phyloP scores from a whole-genome alignment of 2,329 filamentous ascomycete genomes.

The Beauveria caledonica region DNA sequence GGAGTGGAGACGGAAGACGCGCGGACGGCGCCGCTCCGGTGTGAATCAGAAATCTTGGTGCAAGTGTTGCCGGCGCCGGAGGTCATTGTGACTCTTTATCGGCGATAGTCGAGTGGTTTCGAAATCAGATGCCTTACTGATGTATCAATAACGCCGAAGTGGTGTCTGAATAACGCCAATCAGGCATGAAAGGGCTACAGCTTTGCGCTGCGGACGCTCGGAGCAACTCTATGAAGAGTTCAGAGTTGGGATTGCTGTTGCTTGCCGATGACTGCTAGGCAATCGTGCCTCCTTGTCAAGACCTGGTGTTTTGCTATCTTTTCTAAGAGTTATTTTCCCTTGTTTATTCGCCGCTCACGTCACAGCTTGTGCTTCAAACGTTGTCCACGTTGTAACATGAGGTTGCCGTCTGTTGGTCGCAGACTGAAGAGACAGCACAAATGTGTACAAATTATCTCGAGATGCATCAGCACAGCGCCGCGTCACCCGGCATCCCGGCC shows the following conservation, averaged over 20 bases:
- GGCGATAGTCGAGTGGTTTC: not conserved
- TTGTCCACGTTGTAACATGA: not conserved
- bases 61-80: not conserved
- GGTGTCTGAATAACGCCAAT: not conserved
- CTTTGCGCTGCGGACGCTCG: not conserved
- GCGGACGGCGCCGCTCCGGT: not conserved
- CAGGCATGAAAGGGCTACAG: not conserved
- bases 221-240: not conserved
- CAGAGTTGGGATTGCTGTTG: not conserved
- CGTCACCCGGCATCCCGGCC: constrained; percentile 16
- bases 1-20: not conserved
- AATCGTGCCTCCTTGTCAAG: not conserved
- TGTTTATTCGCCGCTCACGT: not conserved
- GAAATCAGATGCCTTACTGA: too few species aligned
- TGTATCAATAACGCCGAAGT: not conserved
- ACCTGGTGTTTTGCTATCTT: not conserved
- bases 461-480: not conserved
- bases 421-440: not conserved
- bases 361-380: not conserved
- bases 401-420: not conserved
- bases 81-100: not conserved
- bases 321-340: not conserved
- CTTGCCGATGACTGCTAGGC: not conserved
- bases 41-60: not conserved
- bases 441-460: not conserved